Evolutionary conservation across 345 rosid genomes (phyloP), one percentile per base, ranked within the genome.

Genomic region (Lenwebbia sp.): DNA sequence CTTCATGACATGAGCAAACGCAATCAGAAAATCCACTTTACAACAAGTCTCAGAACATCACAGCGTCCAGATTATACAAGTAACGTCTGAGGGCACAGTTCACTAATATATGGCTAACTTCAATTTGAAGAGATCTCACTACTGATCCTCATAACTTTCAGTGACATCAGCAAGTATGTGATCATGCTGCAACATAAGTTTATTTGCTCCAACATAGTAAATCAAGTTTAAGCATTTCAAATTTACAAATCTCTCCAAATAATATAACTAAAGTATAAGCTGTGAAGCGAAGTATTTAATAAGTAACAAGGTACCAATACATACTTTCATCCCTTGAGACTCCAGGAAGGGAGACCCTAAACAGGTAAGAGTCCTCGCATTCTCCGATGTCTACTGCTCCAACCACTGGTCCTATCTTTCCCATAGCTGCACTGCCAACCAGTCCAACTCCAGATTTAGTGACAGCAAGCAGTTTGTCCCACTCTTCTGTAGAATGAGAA

Each of bases 311-410:
- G 49, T 70, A 6, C 81, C 26, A 52, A 54, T 19, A 53, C 60
- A 83, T 90, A 95, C 98, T 93, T 88, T 93, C 93, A 82, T 94
- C 93, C 85, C 90, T 90, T 75, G 95, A 88, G 84, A 93, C 97
- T 58, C 97, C 98, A 55, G 98, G 97, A 8, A 95, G 94, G 40
- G 90, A 56, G 55, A 94, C 94, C 81, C 95, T 92, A 54, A 95
- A 95, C 55, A 88, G 84, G 91, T 93, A 95, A 0, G 94, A 85
- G 65, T 94, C 96, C 37, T 90, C 94, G 3, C 89, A 86, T 88
- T 95, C 99, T 47, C 92, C 92, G 52, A 96, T 90, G 86, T 96
- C 93, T 52, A 92, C 74, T 58, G 84, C 60, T 76, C 98, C 99
- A 22, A 95, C 33, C 25, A 83, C 23, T 2, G 94, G 94, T 82